These are phyloP conservation scores for Diaporthe vaccinii DNA, from an alignment of 2,329 filamentous ascomycete genomes.

Conservation along the genomic window DNA sequence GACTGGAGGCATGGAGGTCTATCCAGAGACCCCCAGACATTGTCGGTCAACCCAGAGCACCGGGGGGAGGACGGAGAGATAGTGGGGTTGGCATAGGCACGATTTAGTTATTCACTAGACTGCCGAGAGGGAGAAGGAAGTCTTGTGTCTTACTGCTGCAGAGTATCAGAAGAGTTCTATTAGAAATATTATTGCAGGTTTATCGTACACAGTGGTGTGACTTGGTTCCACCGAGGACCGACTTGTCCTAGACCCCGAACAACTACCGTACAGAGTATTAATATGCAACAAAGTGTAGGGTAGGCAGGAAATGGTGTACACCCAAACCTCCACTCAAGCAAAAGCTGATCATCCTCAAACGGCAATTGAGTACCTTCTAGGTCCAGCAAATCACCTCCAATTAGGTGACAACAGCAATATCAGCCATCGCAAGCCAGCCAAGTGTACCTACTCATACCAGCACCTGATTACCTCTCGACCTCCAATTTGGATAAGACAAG, in stretches of 20 bases:
- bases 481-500: not conserved
- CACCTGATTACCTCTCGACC: not conserved
- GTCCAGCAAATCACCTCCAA: not conserved
- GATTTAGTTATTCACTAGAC: not conserved
- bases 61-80: not conserved
- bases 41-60: not conserved
- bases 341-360: not conserved
- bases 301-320: too few relatives aligned
- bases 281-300: too few relatives aligned
- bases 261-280: not conserved
- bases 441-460: not conserved
- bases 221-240: not conserved
- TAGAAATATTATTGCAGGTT: not conserved
- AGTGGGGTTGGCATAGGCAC: not conserved
- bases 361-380: not conserved
- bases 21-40: too few relatives aligned
- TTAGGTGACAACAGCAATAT: not conserved
- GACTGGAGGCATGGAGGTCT: constrained; percentile 1
- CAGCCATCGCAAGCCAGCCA: not conserved
- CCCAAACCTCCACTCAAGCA: not conserved
- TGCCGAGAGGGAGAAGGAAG: too few relatives aligned
- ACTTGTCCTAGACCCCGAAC: too few relatives aligned
- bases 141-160: too few relatives aligned
- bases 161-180: too few relatives aligned
- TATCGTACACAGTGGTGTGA: not conserved